phyloP scores from a whole-genome alignment of 495 filamentous ascomycete species.

The Tetracladium marchalianum region DNA sequence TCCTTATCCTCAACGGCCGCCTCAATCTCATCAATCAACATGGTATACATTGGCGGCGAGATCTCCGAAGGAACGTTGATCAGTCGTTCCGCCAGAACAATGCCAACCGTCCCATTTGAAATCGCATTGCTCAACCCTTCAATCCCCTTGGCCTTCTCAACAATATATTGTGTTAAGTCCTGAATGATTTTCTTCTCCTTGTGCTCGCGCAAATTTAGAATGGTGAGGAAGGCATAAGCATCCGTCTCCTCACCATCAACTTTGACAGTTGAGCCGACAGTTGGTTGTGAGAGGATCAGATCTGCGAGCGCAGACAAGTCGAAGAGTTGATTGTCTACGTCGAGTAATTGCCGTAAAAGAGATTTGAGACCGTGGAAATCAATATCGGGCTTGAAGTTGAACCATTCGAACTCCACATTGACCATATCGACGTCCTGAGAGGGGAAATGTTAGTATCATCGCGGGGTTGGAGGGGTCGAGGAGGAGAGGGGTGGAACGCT shows the following conservation, averaged over 20 bases:
- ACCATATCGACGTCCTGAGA: constrained; percentile 76
- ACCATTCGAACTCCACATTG: constrained; percentile 97
- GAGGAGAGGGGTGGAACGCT: constrained; percentile 9
- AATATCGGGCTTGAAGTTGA: constrained; percentile 80
- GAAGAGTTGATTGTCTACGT: constrained; percentile 73
- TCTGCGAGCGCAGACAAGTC: constrained; percentile 80
- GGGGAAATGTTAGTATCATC: neutral
- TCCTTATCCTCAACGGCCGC: constrained; percentile 86
- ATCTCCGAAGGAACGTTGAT: constrained; percentile 93
- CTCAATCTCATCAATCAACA: constrained; percentile 86
- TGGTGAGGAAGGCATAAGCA: constrained; percentile 88
- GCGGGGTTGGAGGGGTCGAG: neutral
- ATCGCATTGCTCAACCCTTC: constrained; percentile 46
- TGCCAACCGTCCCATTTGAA: constrained; percentile 52
- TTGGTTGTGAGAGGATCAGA: constrained; percentile 78
- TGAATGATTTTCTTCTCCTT: constrained; percentile 60
- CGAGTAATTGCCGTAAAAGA: constrained; percentile 87
- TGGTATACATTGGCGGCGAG: constrained; percentile 90
- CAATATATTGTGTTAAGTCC: constrained; percentile 62
- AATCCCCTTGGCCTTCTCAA: constrained; percentile 43
- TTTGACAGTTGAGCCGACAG: constrained; percentile 90
- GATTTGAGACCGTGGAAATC: constrained; percentile 95
- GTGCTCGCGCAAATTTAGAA: constrained; percentile 77
- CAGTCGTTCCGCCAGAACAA: constrained; percentile 82
- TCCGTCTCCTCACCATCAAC: constrained; percentile 89